These are phyloP conservation scores for Pyrrhoderma lamaoense DNA, from an alignment of 1,284 basidiomycete genomes.

Conservation along the genomic window DNA sequence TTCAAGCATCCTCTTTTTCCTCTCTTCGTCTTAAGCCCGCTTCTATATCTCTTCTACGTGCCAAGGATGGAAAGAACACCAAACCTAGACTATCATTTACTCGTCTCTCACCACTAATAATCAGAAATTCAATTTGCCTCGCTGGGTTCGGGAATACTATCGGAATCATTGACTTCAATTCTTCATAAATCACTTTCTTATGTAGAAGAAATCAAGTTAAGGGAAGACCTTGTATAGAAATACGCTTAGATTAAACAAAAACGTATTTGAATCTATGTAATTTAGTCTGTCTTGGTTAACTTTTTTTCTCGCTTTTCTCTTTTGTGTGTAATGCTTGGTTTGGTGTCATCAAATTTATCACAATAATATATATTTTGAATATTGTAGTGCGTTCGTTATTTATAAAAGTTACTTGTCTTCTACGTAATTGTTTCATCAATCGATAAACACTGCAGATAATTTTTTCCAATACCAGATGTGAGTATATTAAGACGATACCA, in stretches of 20 bases:
- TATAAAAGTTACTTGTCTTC: background rate
- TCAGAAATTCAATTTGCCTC: slow-evolving; percentile 42
- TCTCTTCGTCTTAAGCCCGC: slow-evolving; percentile 17
- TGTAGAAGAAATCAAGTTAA: too few relatives aligned
- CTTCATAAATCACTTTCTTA: background rate
- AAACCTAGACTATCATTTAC: slow-evolving; percentile 60
- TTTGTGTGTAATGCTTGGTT: too few relatives aligned
- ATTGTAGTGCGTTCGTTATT: background rate
- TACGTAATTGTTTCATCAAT: slow-evolving; percentile 10
- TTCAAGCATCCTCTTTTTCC: slow-evolving; percentile 47
- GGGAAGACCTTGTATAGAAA: too few relatives aligned
- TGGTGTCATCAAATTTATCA: too few relatives aligned
- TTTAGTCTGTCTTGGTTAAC: too few relatives aligned
- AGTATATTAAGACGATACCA: too few relatives aligned
- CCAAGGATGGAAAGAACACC: too few relatives aligned
- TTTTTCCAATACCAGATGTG: too few relatives aligned
- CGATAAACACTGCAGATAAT: slow-evolving; percentile 11
- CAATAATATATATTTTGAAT: too few relatives aligned
- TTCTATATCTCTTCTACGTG: slow-evolving; percentile 6
- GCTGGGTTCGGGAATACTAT: slow-evolving; percentile 78
- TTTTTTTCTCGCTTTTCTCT: too few relatives aligned
- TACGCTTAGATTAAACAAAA: too few relatives aligned
- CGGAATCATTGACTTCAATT: slow-evolving; percentile 41
- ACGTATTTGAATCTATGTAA: too few relatives aligned
- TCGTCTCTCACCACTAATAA: slow-evolving; percentile 55